A percentile compares a stretch with the other conserved stretches of the same genome.
phyloP scores from a whole-genome alignment of 2,329 filamentous ascomycete species.

The Fusarium circinatum region DNA sequence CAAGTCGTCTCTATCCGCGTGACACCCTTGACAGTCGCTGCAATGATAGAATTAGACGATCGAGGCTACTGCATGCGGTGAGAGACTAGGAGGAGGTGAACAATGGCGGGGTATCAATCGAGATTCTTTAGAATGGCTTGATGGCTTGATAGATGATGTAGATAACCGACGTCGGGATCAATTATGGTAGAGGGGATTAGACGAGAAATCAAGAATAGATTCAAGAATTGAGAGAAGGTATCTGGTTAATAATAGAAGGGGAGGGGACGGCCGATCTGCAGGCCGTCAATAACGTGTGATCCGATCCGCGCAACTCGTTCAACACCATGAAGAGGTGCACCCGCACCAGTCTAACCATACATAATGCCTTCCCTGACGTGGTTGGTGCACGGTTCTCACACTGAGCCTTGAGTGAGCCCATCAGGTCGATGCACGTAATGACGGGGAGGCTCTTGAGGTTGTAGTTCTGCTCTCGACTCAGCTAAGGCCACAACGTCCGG shows the following conservation, averaged over 20 bases:
- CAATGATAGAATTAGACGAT: constrained; percentile 19
- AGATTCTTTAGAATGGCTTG: constrained; percentile 8
- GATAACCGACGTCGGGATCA: constrained; percentile 11
- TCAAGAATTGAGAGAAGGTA: constrained; percentile 21
- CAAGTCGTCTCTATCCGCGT: background rate
- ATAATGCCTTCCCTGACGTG: constrained; percentile 45
- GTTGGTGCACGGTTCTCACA: constrained; percentile 44
- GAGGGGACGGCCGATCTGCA: constrained; percentile 39
- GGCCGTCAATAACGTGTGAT: constrained; percentile 44
- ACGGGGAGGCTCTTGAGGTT: constrained; percentile 33
- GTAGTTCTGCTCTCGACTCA: constrained; percentile 32
- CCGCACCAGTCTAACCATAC: constrained; percentile 43
- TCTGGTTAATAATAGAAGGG: constrained; percentile 35
- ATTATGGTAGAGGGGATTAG: constrained; percentile 9
- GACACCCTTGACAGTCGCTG: background rate
- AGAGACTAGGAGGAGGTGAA: constrained; percentile 10
- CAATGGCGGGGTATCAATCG: constrained; percentile 13
- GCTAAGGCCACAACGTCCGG: constrained; percentile 38
- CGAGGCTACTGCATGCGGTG: constrained; percentile 32
- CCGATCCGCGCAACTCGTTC: constrained; percentile 42
- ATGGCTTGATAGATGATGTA: constrained; percentile 5
- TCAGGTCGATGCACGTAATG: constrained; percentile 44
- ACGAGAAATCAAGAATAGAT: constrained; percentile 20
- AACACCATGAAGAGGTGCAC: constrained; percentile 45
- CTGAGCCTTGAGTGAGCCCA: constrained; percentile 43